phyloP scores from a whole-genome alignment of 495 filamentous ascomycete genomes.

The Hypoxylon rickii region DNA sequence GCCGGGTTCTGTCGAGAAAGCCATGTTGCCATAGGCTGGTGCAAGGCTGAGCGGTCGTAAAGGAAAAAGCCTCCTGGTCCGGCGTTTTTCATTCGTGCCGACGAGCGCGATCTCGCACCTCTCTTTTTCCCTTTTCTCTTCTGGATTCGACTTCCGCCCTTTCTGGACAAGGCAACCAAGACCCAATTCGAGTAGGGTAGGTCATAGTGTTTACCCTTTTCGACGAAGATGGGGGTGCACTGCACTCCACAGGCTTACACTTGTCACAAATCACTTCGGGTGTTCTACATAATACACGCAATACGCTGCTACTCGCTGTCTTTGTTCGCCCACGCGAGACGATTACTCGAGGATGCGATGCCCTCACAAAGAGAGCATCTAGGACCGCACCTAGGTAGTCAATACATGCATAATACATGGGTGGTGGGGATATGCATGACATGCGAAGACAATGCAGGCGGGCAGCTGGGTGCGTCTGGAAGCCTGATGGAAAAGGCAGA shows the following conservation, averaged over 20 bases:
- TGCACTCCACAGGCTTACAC: slow-evolving; percentile 12
- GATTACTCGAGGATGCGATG: no score
- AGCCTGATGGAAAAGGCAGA: slow-evolving; percentile 22
- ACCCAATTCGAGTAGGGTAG: slow-evolving; percentile 7
- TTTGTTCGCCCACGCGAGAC: no score
- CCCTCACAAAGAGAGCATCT: not conserved
- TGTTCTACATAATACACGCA: not conserved
- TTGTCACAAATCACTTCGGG: not conserved
- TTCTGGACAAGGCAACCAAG: slow-evolving; percentile 8
- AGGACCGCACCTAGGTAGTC: slow-evolving; percentile 6
- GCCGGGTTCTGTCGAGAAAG: slow-evolving; percentile 27
- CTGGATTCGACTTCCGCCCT: slow-evolving; percentile 13
- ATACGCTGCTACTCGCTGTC: no score
- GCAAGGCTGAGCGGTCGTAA: slow-evolving; percentile 29
- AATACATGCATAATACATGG: not conserved
- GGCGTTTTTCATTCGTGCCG: slow-evolving; percentile 24
- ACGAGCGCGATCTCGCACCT: slow-evolving; percentile 3
- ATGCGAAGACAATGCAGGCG: no score
- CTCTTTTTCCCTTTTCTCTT: no score
- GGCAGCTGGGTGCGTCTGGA: slow-evolving; percentile 26
- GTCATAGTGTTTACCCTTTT: slow-evolving; percentile 14
- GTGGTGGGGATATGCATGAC: slow-evolving; percentile 14
- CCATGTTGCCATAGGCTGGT: slow-evolving; percentile 33
- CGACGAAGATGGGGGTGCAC: slow-evolving; percentile 9
- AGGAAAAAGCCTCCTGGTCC: slow-evolving; percentile 8